These are phyloP conservation scores for Syncephalastrum monosporum DNA, from an alignment of 371 early-diverging fungal species.

Conservation along the genomic window DNA sequence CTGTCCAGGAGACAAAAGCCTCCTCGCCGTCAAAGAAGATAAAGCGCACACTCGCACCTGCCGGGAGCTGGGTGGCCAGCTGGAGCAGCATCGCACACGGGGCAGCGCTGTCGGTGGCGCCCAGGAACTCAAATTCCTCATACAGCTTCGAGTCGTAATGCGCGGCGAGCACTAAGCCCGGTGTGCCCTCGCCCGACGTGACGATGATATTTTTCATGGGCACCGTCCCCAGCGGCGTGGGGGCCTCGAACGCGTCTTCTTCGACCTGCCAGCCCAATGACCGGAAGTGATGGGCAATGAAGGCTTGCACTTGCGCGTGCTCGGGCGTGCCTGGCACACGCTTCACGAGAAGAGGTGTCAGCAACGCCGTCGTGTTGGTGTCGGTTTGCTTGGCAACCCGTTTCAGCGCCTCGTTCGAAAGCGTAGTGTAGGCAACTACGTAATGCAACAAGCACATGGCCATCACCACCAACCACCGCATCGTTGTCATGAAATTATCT, in stretches of 20 bases:
- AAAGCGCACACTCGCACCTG: neutral
- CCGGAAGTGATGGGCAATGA: conserved; percentile 63
- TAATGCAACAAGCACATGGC: too few species aligned
- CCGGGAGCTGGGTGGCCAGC: conserved; percentile 57
- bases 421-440: conserved; percentile 6
- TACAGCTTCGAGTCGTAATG: conserved; percentile 91
- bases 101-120: conserved; percentile 83
- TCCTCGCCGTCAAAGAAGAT: conserved; percentile 98
- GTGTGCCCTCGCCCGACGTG: conserved; percentile 76
- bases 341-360: conserved; percentile 67
- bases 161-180: conserved; percentile 84
- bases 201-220: conserved; percentile 86
- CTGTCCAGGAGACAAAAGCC: conserved; percentile 80
- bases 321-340: conserved; percentile 78
- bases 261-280: conserved; percentile 78
- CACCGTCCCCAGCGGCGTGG: conserved; percentile 76
- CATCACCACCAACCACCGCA: too few species aligned
- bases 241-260: conserved; percentile 70
- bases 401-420: conserved; percentile 11
- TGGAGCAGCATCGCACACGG: conserved; percentile 90
- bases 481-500: too few species aligned
- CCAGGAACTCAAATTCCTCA: conserved; percentile 64
- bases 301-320: conserved; percentile 66
- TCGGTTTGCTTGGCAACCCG: conserved; percentile 6
- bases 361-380: conserved; percentile 19